phyloP scores from a whole-genome alignment of 345 rosid species.

The Zanthoxylum bungeanum region DNA sequence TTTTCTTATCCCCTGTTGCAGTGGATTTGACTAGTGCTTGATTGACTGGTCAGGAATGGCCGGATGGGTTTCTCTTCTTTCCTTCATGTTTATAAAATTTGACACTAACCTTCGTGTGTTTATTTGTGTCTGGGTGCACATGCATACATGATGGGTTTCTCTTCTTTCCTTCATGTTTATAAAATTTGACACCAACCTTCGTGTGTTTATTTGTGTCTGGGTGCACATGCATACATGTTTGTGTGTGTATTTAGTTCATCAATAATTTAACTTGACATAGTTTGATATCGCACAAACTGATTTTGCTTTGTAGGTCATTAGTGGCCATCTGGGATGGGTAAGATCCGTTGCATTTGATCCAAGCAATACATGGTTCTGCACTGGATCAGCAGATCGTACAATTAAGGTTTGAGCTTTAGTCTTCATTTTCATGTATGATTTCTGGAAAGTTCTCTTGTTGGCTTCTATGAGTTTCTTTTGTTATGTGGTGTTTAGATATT shows the following conservation, averaged over 20 bases:
- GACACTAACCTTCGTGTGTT: not conserved
- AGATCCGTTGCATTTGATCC: conserved; percentile 97
- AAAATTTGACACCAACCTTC: not conserved
- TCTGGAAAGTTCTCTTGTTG: not conserved
- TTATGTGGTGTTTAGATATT: not conserved
- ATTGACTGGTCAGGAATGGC: too few relatives aligned
- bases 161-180: not conserved
- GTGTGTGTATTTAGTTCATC: not conserved
- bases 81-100: not conserved
- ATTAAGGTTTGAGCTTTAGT: conserved; percentile 60
- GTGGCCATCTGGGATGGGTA: conserved; percentile 99
- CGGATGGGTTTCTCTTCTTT: conserved; percentile 1
- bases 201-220: not conserved
- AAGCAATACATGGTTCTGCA: conserved; percentile 95
- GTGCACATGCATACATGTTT: not conserved
- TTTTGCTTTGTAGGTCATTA: conserved; percentile 57
- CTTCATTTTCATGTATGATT: not conserved
- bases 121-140: not conserved
- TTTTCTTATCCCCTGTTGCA: not conserved
- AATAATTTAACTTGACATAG: not conserved
- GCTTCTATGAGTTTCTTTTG: not conserved
- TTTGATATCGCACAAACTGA: conserved; percentile 18
- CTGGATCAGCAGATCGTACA: conserved; percentile 98
- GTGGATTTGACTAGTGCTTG: not conserved
- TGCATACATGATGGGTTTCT: not conserved